Percentiles rank a stretch among this genome's conserved stretches.
Conservation (phyloP, 2,329 filamentous ascomycete genomes). For the Venturia asperata region DNA sequence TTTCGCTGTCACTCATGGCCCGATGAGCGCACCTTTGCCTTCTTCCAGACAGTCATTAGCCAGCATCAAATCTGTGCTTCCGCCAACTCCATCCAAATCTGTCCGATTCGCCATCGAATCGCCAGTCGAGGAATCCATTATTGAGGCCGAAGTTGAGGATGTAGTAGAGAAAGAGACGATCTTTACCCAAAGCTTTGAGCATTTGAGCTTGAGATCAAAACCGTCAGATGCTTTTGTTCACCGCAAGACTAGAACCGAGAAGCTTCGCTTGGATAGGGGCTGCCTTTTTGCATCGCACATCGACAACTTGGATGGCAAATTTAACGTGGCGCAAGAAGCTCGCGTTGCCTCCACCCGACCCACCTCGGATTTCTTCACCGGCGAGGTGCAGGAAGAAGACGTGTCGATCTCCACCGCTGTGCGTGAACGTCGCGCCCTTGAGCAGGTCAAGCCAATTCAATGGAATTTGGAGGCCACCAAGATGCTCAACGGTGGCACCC, state of each 20-base stretch:
- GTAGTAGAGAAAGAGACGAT: slow-evolving; percentile 53
- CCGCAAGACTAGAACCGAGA: slow-evolving; percentile 77
- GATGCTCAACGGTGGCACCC: slow-evolving; percentile 53
- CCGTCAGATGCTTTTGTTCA: slow-evolving; percentile 75
- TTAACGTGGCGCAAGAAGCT: slow-evolving; percentile 56
- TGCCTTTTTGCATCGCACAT: slow-evolving; percentile 66
- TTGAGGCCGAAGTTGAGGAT: slow-evolving; percentile 3
- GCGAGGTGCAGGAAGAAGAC: slow-evolving; percentile 39
- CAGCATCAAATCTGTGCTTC: slow-evolving; percentile 12
- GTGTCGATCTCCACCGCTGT: slow-evolving; percentile 46
- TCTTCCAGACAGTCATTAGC: slow-evolving; percentile 41
- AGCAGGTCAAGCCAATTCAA: slow-evolving; percentile 55
- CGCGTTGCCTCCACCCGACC: slow-evolving; percentile 39
- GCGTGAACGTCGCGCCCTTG: slow-evolving; percentile 72
- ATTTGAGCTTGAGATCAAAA: slow-evolving; percentile 59
- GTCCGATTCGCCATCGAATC: slow-evolving; percentile 61
- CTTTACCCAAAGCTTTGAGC: slow-evolving; percentile 83
- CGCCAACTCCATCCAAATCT: slow-evolving; percentile 46
- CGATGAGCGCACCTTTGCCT: slow-evolving; percentile 47
- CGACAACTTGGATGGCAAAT: slow-evolving; percentile 78
- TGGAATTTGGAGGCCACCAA: slow-evolving; percentile 58
- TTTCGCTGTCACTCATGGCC: slow-evolving; percentile 21
- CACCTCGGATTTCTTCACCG: slow-evolving; percentile 29
- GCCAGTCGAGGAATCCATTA: slow-evolving; percentile 4
- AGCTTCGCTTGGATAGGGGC: slow-evolving; percentile 74